These are phyloP conservation scores for Meyerozyma athensensis DNA, from an alignment of 1,139 yeast genomes.

Conservation along the genomic window DNA sequence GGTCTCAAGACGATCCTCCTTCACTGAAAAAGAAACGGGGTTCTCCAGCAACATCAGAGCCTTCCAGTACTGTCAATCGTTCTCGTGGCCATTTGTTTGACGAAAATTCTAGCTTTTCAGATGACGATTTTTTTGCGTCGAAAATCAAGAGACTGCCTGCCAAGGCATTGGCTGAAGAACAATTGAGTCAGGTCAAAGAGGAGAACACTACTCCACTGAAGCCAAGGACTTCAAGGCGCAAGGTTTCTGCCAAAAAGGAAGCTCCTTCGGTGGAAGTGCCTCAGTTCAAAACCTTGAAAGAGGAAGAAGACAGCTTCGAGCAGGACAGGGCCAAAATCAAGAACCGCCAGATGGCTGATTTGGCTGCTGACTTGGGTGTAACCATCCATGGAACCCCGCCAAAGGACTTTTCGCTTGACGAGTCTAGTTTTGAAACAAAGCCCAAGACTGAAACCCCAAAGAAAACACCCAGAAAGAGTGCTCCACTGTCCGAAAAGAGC, in stretches of 20 bases:
- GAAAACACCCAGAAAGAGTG: conserved; percentile 9
- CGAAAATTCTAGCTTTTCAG: conserved; percentile 2
- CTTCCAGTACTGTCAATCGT: neutral
- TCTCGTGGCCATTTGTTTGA: conserved; percentile 1
- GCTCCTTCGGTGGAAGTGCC: neutral
- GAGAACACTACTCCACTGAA: neutral
- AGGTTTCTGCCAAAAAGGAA: neutral
- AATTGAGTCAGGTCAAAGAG: neutral
- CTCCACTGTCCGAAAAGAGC: conserved; percentile 6
- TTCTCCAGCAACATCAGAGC: neutral
- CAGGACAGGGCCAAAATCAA: neutral
- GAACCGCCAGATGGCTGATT: conserved; percentile 8
- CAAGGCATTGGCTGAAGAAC: neutral
- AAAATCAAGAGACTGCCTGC: conserved; percentile 2
- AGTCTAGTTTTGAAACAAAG: conserved; percentile 7
- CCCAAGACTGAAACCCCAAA: conserved; percentile 8
- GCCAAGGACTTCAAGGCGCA: neutral
- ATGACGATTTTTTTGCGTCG: conserved; percentile 1
- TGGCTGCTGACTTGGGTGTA: conserved; percentile 27
- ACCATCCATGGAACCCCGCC: conserved; percentile 19
- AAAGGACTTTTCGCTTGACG: conserved; percentile 10
- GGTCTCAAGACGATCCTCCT: neutral
- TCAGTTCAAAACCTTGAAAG: conserved; percentile 3
- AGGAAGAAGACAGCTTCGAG: conserved; percentile 3
- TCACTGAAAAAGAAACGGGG: neutral